Conservation (phyloP, 2,329 filamentous ascomycete species). For the Ceratocystis alfenasii region DNA sequence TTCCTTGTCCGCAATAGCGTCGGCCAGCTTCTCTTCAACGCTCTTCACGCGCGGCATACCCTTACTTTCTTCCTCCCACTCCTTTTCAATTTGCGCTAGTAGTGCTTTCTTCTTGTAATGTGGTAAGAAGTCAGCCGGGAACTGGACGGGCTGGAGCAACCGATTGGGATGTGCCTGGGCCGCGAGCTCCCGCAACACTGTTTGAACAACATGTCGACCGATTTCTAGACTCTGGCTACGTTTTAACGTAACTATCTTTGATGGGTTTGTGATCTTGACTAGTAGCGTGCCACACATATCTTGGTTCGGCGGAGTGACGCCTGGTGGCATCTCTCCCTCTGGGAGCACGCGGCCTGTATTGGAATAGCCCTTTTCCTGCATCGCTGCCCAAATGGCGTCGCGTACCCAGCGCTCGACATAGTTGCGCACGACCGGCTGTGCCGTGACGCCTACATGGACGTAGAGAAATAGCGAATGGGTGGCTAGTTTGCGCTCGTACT, state of each 20-base stretch:
- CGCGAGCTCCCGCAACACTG: background rate
- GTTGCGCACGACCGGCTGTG: slow-evolving; percentile 20
- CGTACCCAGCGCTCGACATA: slow-evolving; percentile 22
- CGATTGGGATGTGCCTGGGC: background rate
- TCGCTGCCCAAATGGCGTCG: slow-evolving; percentile 17
- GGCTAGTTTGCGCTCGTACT: slow-evolving; percentile 20
- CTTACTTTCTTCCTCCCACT: slow-evolving; percentile 5
- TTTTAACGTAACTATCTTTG: slow-evolving; percentile 6
- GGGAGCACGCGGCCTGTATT: slow-evolving; percentile 19
- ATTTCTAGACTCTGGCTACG: slow-evolving; percentile 6
- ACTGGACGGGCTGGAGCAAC: slow-evolving; percentile 16
- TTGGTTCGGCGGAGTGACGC: background rate
- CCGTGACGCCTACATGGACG: slow-evolving; percentile 17
- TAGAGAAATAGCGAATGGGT: slow-evolving; percentile 21
- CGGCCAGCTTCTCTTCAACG: background rate
- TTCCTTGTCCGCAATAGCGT: background rate
- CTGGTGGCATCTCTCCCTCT: background rate
- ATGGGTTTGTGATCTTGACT: slow-evolving; percentile 17
- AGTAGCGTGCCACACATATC: slow-evolving; percentile 20
- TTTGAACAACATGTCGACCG: slow-evolving; percentile 15
- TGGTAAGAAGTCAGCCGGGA: slow-evolving; percentile 17
- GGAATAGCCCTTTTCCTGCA: slow-evolving; percentile 20
- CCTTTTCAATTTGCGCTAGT: slow-evolving; percentile 12
- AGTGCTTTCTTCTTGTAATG: slow-evolving; percentile 18
- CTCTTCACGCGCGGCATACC: background rate